phyloP scores from a whole-genome alignment of 495 filamentous ascomycete species.

The Aspergillus baeticus region DNA sequence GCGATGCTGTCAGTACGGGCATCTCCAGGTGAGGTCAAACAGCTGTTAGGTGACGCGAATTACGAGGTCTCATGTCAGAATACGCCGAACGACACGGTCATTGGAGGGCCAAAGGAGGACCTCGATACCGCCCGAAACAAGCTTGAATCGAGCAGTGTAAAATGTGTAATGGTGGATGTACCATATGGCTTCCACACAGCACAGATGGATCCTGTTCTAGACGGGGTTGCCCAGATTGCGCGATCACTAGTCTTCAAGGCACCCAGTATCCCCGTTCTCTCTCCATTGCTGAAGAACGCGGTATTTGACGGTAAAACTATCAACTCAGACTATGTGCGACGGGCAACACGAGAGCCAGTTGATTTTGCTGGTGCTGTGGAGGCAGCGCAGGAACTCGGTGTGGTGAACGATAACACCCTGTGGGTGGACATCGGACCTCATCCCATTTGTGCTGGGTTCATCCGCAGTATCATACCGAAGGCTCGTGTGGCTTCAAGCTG shows the following conservation, averaged over 20 bases:
- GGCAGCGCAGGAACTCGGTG: slow-evolving; percentile 34
- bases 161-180: slow-evolving; percentile 67
- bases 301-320: slow-evolving; percentile 53
- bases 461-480: slow-evolving; percentile 22
- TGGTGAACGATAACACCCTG: slow-evolving; percentile 24
- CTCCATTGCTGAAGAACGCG: slow-evolving; percentile 62
- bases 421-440: slow-evolving; percentile 46
- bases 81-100: slow-evolving; percentile 44
- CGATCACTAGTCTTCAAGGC: slow-evolving; percentile 58
- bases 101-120: slow-evolving; percentile 42
- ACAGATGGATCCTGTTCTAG: slow-evolving; percentile 76
- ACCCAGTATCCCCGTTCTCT: slow-evolving; percentile 65
- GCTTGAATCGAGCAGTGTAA: slow-evolving; percentile 56
- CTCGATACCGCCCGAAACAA: slow-evolving; percentile 57
- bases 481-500: slow-evolving; percentile 45
- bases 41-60: slow-evolving; percentile 16
- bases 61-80: slow-evolving; percentile 3
- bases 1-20: slow-evolving; percentile 53
- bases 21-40: slow-evolving; percentile 32
- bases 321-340: slow-evolving; percentile 56
- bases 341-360: slow-evolving; percentile 67
- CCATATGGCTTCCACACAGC: slow-evolving; percentile 82
- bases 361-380: slow-evolving; percentile 66
- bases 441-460: slow-evolving; percentile 29
- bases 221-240: slow-evolving; percentile 60